phyloP scores from a whole-genome alignment of 1,139 yeast species.

The Eremothecium cymbalariae region DNA sequence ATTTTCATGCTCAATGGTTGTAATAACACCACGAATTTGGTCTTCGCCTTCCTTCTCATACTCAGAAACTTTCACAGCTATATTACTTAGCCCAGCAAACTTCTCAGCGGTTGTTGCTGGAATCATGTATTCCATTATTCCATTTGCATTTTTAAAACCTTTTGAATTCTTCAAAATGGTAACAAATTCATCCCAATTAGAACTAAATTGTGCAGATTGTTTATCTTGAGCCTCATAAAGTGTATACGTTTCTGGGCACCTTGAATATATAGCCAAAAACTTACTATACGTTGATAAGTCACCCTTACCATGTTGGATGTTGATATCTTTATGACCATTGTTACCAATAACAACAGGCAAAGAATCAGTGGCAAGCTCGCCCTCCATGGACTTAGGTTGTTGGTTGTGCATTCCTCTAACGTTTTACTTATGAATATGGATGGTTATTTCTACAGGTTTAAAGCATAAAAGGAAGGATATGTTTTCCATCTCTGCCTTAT shows the following conservation, averaged over 20 bases:
- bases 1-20: slow-evolving; percentile 26
- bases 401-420: slow-evolving; percentile 4
- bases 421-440: no score
- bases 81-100: slow-evolving; percentile 17
- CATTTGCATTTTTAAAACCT: slow-evolving; percentile 9
- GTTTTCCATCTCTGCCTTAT: no score
- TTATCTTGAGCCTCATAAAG: slow-evolving; percentile 28
- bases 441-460: no score
- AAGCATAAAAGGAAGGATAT: no score
- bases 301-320: slow-evolving; percentile 10
- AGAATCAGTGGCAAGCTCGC: slow-evolving; percentile 3
- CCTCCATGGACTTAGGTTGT: slow-evolving; percentile 4
- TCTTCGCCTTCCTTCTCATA: slow-evolving; percentile 23
- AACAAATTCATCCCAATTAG: slow-evolving; percentile 25
- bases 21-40: slow-evolving; percentile 33
- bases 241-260: slow-evolving; percentile 17
- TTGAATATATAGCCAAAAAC: slow-evolving; percentile 32
- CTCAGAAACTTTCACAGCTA: slow-evolving; percentile 29
- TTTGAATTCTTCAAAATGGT: slow-evolving; percentile 6
- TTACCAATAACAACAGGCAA: slow-evolving; percentile 6
- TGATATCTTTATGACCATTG: slow-evolving; percentile 10
- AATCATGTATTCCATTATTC: slow-evolving; percentile 20
- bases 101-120: slow-evolving; percentile 16
- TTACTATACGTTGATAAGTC: slow-evolving; percentile 34
- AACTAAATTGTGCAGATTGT: slow-evolving; percentile 23